Base-by-base conservation (phyloP, 208 protist genomes). In the Acanthamoeba pearcei region DNA sequence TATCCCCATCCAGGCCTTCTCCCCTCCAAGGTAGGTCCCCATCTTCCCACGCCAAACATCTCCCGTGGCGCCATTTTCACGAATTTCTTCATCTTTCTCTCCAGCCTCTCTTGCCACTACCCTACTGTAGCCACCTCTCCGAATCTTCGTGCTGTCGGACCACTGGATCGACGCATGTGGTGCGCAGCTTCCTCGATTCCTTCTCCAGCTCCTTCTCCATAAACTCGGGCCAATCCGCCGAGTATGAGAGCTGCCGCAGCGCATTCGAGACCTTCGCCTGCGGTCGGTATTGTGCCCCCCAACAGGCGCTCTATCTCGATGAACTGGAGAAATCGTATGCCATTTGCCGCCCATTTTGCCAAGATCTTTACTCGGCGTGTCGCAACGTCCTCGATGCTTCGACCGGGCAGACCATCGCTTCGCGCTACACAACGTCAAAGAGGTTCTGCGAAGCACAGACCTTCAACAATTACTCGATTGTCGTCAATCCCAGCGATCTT, bases 251-350 rank as follows among this genome's bases (percentile, higher is more conserved):
- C 13, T 93, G 88, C 32, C 27, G 78, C 13, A 13, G 3, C 12
- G n/a, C 62, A 35, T 94, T 88, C n/a, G 91, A 94, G 29, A 72
- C 55, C 22, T 72, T 94, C 9, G 91, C 91, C 29, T 94, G 91
- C 29, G 91, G 91, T 27, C 91, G 76, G 15, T 94, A 74, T 38
- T 94, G 91, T 55, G 27, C 53, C 32, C 91, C 91, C 24, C 74
- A 88, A n/a, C 68, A 88, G 38, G 76, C 57, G 38, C 22, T 74
- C 32, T 94, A 88, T 29, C 51, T 94, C n/a, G 62, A 94, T 60
- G 76, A 57, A 13, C 5, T n/a, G 4, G 42, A 32, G 53, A 57
- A 86, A 51, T 68, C 72, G n/a, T 88, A 68, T 57, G 38, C 76
- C 46, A 51, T 94, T 86, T 94, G 91, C 51, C 9, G 46, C 17